A percentile compares a stretch with the other conserved stretches of the same genome.
Conservation (phyloP, 2,329 filamentous ascomycete species). For the Talaromyces pinophilus region DNA sequence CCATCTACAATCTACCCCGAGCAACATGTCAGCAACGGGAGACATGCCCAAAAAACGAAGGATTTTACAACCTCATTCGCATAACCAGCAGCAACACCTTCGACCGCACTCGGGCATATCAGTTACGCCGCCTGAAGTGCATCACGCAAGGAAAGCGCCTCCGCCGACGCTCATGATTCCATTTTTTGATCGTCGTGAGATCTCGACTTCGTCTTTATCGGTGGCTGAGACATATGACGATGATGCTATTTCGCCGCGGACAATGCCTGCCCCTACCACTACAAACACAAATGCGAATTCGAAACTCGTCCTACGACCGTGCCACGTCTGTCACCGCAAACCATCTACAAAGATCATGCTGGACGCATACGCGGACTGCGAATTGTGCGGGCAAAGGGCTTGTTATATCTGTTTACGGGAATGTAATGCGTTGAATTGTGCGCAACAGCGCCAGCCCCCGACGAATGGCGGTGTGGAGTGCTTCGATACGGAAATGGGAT, state of each 20-base stretch:
- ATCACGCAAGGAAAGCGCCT: conserved; percentile 15
- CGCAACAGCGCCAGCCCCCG: conserved; percentile 7
- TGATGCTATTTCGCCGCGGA: conserved; percentile 28
- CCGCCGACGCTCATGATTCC: conserved; percentile 29
- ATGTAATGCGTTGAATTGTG: conserved; percentile 38
- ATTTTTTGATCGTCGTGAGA: conserved; percentile 24
- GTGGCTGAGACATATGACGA: conserved; percentile 29
- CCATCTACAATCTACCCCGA: conserved; percentile 8
- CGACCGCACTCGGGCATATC: conserved; percentile 24
- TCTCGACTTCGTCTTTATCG: conserved; percentile 26
- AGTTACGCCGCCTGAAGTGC: background rate
- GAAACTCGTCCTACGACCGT: conserved; percentile 38
- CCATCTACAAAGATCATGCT: conserved; percentile 44
- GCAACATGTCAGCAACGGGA: background rate
- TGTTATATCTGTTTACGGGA: conserved; percentile 48
- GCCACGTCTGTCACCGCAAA: conserved; percentile 46
- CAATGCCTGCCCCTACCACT: conserved; percentile 25
- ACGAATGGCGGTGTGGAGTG: background rate
- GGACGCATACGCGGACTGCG: conserved; percentile 46
- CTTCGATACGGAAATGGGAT: conserved; percentile 2
- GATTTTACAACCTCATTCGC: conserved; percentile 25
- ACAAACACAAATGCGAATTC: conserved; percentile 21
- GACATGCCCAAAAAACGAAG: conserved; percentile 15
- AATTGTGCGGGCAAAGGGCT: conserved; percentile 40
- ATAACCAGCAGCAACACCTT: conserved; percentile 19